Percentiles rank a stretch among this genome's conserved stretches.
Conservation (phyloP, 164 flowering plant species). For the Chimonanthus salicifolius region DNA sequence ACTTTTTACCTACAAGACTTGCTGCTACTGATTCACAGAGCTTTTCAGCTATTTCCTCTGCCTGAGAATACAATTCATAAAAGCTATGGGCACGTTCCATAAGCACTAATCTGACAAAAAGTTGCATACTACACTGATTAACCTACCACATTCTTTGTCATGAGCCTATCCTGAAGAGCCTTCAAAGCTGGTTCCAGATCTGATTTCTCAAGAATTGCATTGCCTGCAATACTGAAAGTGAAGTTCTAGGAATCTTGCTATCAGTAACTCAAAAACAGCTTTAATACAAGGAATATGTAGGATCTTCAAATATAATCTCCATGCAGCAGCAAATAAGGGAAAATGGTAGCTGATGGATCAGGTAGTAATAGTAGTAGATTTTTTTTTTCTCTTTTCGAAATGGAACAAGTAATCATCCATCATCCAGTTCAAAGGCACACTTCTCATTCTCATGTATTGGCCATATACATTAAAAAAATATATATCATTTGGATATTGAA, state of each 20-base stretch:
- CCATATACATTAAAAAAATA: too few species aligned
- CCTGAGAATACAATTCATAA: constrained; percentile 32
- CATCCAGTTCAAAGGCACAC: too few species aligned
- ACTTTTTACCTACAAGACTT: constrained; percentile 88
- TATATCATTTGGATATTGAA: too few species aligned
- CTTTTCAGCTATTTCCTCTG: constrained; percentile 96
- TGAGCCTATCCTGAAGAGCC: constrained; percentile 92
- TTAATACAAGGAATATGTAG: not conserved
- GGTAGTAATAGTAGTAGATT: too few species aligned
- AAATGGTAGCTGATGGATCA: too few species aligned
- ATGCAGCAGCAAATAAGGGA: too few species aligned
- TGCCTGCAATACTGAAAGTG: constrained; percentile 81
- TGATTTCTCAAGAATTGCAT: constrained; percentile 78
- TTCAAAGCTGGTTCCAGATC: constrained; percentile 93
- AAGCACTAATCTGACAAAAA: not conserved
- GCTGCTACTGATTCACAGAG: constrained; percentile 94
- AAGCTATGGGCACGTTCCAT: constrained; percentile 6
- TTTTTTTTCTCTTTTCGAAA: too few species aligned
- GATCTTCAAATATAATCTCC: not conserved
- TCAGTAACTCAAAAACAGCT: not conserved
- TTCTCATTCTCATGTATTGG: too few species aligned
- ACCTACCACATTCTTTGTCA: constrained; percentile 99
- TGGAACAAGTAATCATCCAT: too few species aligned
- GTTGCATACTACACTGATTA: not conserved
- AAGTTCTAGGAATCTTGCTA: constrained; percentile 7